Evolutionary conservation across 257 asterid species (phyloP).

Genomic region (Nicotiana noctiflora): DNA sequence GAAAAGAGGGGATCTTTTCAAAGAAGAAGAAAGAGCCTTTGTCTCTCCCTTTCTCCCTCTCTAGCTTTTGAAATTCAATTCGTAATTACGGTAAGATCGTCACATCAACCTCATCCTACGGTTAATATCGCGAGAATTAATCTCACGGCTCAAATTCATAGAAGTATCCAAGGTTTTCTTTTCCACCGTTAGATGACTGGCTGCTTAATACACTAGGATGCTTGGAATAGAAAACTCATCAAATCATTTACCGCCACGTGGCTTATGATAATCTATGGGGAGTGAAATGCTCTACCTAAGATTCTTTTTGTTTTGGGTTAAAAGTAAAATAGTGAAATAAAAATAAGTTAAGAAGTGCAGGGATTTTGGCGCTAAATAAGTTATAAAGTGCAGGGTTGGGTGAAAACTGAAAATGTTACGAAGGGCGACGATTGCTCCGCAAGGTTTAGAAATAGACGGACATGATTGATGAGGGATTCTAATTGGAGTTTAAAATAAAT

Average conservation of each 20-base stretch:
- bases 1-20: background rate
- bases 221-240: background rate
- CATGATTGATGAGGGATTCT: too few species aligned
- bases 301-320: too few species aligned
- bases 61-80: constrained; percentile 80
- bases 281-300: too few species aligned
- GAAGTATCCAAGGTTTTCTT: constrained; percentile 9
- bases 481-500: too few species aligned
- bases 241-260: constrained; percentile 6
- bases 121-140: background rate
- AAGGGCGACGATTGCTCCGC: too few species aligned
- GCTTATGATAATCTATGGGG: background rate
- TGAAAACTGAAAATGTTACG: too few species aligned
- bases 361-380: too few species aligned
- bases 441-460: too few species aligned
- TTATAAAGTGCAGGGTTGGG: too few species aligned
- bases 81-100: constrained; percentile 39
- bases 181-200: constrained; percentile 23
- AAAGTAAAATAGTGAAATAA: too few species aligned
- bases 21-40: constrained; percentile 9
- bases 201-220: background rate
- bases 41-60: constrained; percentile 63
- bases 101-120: constrained; percentile 36
- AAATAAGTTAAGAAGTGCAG: too few species aligned
- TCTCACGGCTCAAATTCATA: constrained; percentile 54